Conservation (phyloP, 164 flowering plant species). For the Sextonia rubra region DNA sequence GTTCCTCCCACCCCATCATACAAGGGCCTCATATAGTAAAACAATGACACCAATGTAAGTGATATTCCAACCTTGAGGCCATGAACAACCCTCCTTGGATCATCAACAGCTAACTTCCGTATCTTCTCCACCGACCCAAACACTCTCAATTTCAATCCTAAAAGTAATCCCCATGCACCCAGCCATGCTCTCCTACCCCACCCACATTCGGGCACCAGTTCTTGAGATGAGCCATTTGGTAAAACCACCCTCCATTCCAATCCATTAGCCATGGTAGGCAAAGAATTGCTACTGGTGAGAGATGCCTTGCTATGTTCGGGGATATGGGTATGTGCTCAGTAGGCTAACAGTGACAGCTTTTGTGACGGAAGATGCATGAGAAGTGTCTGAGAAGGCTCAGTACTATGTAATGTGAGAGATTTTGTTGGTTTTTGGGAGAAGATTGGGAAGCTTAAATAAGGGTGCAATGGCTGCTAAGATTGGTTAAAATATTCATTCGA, state of each 20-base stretch:
- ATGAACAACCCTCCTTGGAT: constrained; percentile 59
- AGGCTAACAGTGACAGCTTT: not conserved
- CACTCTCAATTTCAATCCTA: constrained; percentile 20
- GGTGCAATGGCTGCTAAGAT: not conserved
- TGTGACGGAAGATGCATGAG: constrained; percentile 4
- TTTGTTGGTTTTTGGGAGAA: constrained; percentile 3
- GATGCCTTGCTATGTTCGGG: constrained; percentile 3
- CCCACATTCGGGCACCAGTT: constrained; percentile 30
- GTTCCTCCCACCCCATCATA: constrained; percentile 76
- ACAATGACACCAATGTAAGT: constrained; percentile 57
- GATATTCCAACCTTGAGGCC: constrained; percentile 71
- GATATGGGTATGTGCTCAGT: constrained; percentile 9
- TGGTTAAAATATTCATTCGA: constrained; percentile 2
- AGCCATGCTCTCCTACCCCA: constrained; percentile 19
- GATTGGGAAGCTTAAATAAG: constrained; percentile 18
- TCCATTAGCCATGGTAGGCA: constrained; percentile 26
- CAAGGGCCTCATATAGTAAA: constrained; percentile 73
- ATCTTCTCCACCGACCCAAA: constrained; percentile 40
- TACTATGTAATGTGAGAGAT: constrained; percentile 20
- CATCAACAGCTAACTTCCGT: constrained; percentile 47
- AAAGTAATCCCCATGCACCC: constrained; percentile 21
- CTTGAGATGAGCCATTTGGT: constrained; percentile 33
- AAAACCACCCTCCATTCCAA: constrained; percentile 52
- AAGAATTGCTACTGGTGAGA: not conserved
- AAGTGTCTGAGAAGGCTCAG: constrained; percentile 4